Evolutionary conservation across 2,329 filamentous ascomycete species (phyloP).

Genomic region (Davidsoniella virescens): DNA sequence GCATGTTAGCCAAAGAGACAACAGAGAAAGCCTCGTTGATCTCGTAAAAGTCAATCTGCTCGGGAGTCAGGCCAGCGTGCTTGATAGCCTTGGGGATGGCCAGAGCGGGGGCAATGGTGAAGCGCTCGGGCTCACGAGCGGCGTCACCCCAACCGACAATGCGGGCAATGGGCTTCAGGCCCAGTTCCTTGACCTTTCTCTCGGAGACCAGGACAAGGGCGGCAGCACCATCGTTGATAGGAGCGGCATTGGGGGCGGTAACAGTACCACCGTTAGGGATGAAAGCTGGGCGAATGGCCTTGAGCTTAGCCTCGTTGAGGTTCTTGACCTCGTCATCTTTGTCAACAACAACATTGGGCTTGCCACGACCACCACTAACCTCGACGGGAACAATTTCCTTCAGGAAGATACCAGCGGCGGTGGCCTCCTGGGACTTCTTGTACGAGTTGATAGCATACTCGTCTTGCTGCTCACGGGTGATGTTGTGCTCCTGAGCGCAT

Average conservation of each 20-base stretch:
- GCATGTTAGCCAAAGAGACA: constrained; percentile 90
- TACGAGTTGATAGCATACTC: constrained; percentile 92
- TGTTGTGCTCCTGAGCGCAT: constrained; percentile 67
- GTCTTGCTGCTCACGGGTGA: constrained; percentile 77
- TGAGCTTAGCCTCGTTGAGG: constrained; percentile 69
- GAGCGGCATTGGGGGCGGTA: constrained; percentile 90
- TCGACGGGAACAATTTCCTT: constrained; percentile 81
- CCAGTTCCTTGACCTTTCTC: constrained; percentile 80
- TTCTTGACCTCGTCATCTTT: constrained; percentile 95
- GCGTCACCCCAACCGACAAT: constrained; percentile 97
- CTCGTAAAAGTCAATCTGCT: constrained; percentile 82
- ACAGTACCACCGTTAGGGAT: constrained; percentile 69
- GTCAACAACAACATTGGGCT: constrained; percentile 65
- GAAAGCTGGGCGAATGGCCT: constrained; percentile 71
- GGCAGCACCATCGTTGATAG: constrained; percentile 85
- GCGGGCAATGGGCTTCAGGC: constrained; percentile 83
- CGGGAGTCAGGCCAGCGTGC: constrained; percentile 69
- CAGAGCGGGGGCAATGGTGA: constrained; percentile 84
- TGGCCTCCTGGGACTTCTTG: constrained; percentile 78
- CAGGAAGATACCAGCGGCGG: constrained; percentile 64
- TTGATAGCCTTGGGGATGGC: constrained; percentile 95
- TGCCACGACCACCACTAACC: constrained; percentile 75
- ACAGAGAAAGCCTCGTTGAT: constrained; percentile 99
- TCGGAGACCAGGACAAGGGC: constrained; percentile 89
- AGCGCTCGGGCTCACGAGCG: constrained; percentile 78